Percentiles rank a stretch among this genome's conserved stretches.
Conservation (phyloP, 1,284 basidiomycete genomes). For the Moesziomyces parantarcticus region DNA sequence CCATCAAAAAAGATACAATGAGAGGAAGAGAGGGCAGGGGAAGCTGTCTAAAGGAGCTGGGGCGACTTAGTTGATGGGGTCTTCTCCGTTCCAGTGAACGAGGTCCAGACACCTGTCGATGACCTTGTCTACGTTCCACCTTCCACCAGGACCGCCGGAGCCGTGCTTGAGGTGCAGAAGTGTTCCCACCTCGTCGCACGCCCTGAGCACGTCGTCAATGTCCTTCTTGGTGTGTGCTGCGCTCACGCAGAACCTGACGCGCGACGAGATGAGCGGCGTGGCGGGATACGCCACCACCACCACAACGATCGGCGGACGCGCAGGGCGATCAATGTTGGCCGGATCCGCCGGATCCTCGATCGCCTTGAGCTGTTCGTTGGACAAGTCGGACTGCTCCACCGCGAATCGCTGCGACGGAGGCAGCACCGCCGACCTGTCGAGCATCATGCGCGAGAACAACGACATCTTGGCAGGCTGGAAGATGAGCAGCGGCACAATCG, state of each 20-base stretch:
- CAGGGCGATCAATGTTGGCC: conserved; percentile 33
- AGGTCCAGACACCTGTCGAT: conserved; percentile 80
- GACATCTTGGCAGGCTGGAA: conserved; percentile 80
- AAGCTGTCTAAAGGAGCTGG: not conserved
- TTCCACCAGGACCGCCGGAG: conserved; percentile 76
- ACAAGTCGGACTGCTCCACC: conserved; percentile 35
- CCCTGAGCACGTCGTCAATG: conserved; percentile 84
- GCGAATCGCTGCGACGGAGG: conserved; percentile 61
- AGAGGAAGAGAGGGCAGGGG: conserved; percentile 1
- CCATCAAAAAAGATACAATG: not conserved
- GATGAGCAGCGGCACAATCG: conserved; percentile 90
- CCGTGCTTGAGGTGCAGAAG: conserved; percentile 79
- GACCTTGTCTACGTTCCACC: conserved; percentile 86
- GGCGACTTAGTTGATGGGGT: conserved; percentile 35
- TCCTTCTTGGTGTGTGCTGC: conserved; percentile 97
- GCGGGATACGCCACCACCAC: conserved; percentile 74
- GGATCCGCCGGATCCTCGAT: conserved; percentile 49
- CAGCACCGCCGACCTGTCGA: conserved; percentile 54
- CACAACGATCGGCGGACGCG: conserved; percentile 62
- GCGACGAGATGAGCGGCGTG: conserved; percentile 86
- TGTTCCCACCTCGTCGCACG: conserved; percentile 92
- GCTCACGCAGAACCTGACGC: conserved; percentile 93
- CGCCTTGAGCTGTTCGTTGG: conserved; percentile 40
- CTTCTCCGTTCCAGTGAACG: conserved; percentile 70
- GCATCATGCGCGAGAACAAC: conserved; percentile 65